A percentile compares a stretch with the other conserved stretches of the same genome.
Evolutionary conservation across 2,329 filamentous ascomycete genomes (phyloP).

Genomic region (Neodidymelliopsis sp.): DNA sequence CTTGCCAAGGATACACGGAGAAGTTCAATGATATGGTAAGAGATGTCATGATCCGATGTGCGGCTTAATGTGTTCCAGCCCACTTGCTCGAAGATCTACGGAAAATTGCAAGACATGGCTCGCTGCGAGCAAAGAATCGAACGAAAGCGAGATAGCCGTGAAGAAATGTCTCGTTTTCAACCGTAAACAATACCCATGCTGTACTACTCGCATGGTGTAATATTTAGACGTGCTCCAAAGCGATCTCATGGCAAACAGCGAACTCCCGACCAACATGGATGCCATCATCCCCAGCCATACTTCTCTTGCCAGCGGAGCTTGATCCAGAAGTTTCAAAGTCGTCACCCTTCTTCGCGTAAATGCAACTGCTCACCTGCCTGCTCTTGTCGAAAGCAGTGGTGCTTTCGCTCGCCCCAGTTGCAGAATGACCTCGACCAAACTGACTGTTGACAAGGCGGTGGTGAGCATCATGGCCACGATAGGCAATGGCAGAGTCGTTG

Average conservation of each 20-base stretch:
- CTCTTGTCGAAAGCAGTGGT: slow-evolving; percentile 27
- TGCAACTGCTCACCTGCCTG: slow-evolving; percentile 26
- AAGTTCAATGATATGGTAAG: too few species aligned
- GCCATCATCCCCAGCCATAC: slow-evolving; percentile 13
- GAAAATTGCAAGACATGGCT: too few species aligned
- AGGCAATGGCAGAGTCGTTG: slow-evolving; percentile 31
- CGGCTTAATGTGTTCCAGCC: too few species aligned
- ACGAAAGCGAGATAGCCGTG: too few species aligned
- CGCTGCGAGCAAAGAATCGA: too few species aligned
- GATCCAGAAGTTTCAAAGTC: slow-evolving; percentile 21
- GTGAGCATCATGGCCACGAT: slow-evolving; percentile 34
- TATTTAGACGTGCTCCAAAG: slow-evolving; percentile 9
- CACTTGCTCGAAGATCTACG: too few species aligned
- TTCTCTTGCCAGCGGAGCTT: slow-evolving; percentile 15
- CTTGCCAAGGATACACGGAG: too few species aligned
- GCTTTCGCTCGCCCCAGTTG: slow-evolving; percentile 15
- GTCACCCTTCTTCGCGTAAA: slow-evolving; percentile 25
- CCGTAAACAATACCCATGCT: too few species aligned
- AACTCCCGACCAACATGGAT: slow-evolving; percentile 37
- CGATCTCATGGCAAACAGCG: slow-evolving; percentile 24
- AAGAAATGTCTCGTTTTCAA: too few species aligned
- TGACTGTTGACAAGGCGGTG: slow-evolving; percentile 37
- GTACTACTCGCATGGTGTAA: neutral
- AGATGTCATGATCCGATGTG: too few species aligned
- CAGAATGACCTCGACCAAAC: slow-evolving; percentile 23